Base-by-base conservation (phyloP, 768 basidiomycete genomes). In the Agrocybe chaxingu region DNA sequence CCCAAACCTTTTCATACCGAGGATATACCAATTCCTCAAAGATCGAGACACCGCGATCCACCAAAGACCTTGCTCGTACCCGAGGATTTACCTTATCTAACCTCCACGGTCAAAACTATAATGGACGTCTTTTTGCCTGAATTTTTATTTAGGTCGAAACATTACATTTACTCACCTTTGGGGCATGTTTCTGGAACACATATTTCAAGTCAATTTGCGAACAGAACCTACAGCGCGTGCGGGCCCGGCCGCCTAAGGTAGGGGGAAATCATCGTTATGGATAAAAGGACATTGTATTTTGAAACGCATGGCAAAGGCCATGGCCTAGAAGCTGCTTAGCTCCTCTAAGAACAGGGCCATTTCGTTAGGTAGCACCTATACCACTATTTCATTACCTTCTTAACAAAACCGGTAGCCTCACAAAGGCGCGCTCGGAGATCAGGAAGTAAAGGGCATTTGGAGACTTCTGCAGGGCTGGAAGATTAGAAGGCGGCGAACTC, bases 61-160 rank as follows among this genome's bases (percentile, higher is more conserved):
- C 11, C 36, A 37, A 37, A 11, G 42, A 3, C 8, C 11, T 42
- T n/a, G 12, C 10, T 13, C 32, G 45, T n/a, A 43, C 48, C 53
- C 56, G 56, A 57, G 52, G 53, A 44, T 50, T 51, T 54, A 57
- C 44, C 50, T 47, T 52, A 48, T 49, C 40, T 45, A 44, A 16
- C 32, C 35, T 53, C 55, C 51, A 56, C 51, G 55, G 51, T 48
- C 10, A 48, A 34, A 16, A 42, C 24, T 40, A 42, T 19, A 33
- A 24, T 43, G 45, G 43, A 45, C 16, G 16, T 16, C 5, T 24
- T 24, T 24, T 5, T 24, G 24, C 5, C 24, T 44, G 32, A 31
- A 37, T 31, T 45, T 33, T 31, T 30, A 19, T 47, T 18, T 38
- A 16, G 31, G 36, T 13, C 11, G 19, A 29, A 47, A 19, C 36